These are phyloP conservation scores for Geranium rotundifolium DNA, from an alignment of 345 rosid genomes.

Conservation along the genomic window DNA sequence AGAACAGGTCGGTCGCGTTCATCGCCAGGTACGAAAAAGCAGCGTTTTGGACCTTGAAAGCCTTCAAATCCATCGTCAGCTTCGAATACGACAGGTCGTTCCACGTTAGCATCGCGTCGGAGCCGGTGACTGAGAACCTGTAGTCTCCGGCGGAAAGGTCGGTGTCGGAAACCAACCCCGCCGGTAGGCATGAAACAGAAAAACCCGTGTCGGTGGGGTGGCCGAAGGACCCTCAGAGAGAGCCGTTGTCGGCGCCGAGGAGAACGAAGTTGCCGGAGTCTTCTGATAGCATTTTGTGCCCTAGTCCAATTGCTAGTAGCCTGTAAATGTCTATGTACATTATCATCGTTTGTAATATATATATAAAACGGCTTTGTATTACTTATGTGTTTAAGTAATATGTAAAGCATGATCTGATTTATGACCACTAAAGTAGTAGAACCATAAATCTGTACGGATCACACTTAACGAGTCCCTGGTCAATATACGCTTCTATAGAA, in stretches of 20 bases:
- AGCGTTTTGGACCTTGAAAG: conserved; percentile 2
- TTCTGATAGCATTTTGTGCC: too few relatives aligned
- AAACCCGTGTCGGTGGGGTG: conserved; percentile 16
- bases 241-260: conserved; percentile 5
- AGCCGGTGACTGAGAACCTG: conserved; percentile 6
- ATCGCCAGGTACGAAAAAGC: conserved; percentile 2
- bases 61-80: conserved; percentile 4
- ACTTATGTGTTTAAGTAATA: too few relatives aligned
- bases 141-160: conserved; percentile 5
- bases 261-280: conserved; percentile 18
- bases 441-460: too few relatives aligned
- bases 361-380: too few relatives aligned
- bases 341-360: too few relatives aligned
- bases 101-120: conserved; percentile 12
- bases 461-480: too few relatives aligned
- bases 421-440: too few relatives aligned
- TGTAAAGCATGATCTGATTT: too few relatives aligned
- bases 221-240: conserved; percentile 16
- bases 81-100: conserved; percentile 12
- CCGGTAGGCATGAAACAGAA: conserved; percentile 5
- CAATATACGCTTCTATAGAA: too few relatives aligned
- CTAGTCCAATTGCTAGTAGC: too few relatives aligned
- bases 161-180: not conserved
- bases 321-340: too few relatives aligned
- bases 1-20: conserved; percentile 2